Percentiles rank a stretch among this genome's conserved stretches.
These are phyloP conservation scores for Protostelium mycophagum DNA, from an alignment of 78 protist genomes.

Conservation along the genomic window DNA sequence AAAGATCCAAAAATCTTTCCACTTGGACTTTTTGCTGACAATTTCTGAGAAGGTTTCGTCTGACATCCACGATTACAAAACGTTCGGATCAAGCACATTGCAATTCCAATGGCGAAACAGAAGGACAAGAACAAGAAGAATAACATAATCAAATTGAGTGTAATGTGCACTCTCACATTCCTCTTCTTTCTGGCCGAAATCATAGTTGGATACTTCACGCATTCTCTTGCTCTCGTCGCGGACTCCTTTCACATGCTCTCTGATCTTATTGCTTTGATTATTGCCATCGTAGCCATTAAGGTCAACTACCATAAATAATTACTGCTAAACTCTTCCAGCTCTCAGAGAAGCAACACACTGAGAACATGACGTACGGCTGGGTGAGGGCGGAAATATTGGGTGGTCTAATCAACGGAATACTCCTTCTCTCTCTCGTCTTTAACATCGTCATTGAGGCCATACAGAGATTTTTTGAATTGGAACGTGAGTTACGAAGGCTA, in stretches of 20 bases:
- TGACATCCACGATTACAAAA: no score
- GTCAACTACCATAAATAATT: background rate
- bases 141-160: background rate
- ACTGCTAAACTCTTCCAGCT: background rate
- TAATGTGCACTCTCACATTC: constrained; percentile 10
- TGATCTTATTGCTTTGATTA: constrained; percentile 46
- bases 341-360: background rate
- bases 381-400: constrained; percentile 65
- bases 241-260: constrained; percentile 68
- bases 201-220: constrained; percentile 25
- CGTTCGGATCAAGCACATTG: no score
- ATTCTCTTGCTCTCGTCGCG: constrained; percentile 37
- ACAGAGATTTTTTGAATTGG: constrained; percentile 12
- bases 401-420: constrained; percentile 55
- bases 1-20: no score
- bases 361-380: constrained; percentile 39
- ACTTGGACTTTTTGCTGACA: no score
- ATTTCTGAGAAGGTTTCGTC: no score
- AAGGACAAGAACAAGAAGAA: background rate
- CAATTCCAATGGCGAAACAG: background rate
- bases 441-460: constrained; percentile 32
- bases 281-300: constrained; percentile 27
- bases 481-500: no score
- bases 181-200: constrained; percentile 38
- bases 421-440: constrained; percentile 49